Evolutionary conservation across 1,284 basidiomycete genomes (phyloP), one percentile per base, ranked within the genome.

Genomic region (Moesziomyces aphidis): DNA sequence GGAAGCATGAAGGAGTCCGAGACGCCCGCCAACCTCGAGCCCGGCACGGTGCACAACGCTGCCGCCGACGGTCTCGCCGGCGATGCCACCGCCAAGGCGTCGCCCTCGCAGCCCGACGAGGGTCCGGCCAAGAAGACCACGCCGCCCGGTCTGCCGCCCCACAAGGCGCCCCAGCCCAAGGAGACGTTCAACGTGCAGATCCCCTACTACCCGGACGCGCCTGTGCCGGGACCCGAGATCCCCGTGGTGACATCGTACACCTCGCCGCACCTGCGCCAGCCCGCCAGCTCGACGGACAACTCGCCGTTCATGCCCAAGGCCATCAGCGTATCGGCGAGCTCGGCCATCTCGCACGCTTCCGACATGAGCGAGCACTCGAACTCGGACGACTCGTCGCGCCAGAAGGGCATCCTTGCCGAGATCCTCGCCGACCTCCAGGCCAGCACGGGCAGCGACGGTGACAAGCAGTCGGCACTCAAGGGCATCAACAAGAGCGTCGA

Each of bases 131-230:
- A 66, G 46, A 66, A 68, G 60, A 73, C 62, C 34, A 76, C 66
- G 43, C 71, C 77, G 9, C 80, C 79, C 11, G 80, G 80, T 23
- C 47, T 70, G 26, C 80, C 80, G 5, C 67, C 65, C 36, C 61
- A 76, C 19, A 78, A 73, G 52, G 52, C 67, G 7, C 69, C 73
- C 19, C 43, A 59, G n/a, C 57, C 73, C 44, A 62, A 64, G 44
- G 75, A 80, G 61, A 72, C 67, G 15, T 80, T 82, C 69, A 75
- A 79, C 61, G 36, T 82, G 26, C 63, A 68, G 54, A 74, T 82
- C 36, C 80, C 80, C 34, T 79, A 76, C 60, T 76, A 79, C 63
- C 56, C 72, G 31, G 71, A 73, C 50, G 65, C 71, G 53, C 52
- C 74, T 48, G 64, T 69, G 31, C 69, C 67, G 36, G 66, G 63